Conservation (phyloP, 805 yeast species). For the Sporopachydermia quercuum region DNA sequence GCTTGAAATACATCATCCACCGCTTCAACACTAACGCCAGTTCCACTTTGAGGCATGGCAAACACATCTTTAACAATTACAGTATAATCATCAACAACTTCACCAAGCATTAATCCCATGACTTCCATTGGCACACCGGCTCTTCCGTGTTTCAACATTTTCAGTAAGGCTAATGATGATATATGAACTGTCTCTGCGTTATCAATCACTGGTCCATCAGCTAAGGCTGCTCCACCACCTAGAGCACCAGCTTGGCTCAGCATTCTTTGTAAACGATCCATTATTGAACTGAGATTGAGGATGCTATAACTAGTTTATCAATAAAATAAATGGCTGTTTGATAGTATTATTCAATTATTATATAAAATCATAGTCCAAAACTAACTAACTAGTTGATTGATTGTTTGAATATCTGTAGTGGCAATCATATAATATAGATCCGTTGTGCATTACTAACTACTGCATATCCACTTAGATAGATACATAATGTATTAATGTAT, state of each 20-base stretch:
- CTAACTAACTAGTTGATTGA: too few species aligned
- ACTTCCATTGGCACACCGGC: slow-evolving; percentile 64
- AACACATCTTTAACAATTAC: slow-evolving; percentile 95
- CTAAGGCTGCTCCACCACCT: slow-evolving; percentile 9
- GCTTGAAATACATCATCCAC: slow-evolving; percentile 98
- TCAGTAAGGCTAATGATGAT: slow-evolving; percentile 84
- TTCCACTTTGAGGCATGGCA: slow-evolving; percentile 98
- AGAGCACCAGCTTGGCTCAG: slow-evolving; percentile 26
- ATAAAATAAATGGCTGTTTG: too few species aligned
- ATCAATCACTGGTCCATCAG: slow-evolving; percentile 77
- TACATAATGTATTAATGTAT: too few species aligned
- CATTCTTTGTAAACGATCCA: slow-evolving; percentile 37
- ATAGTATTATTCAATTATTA: too few species aligned
- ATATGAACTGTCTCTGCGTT: slow-evolving; percentile 94
- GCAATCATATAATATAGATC: too few species aligned
- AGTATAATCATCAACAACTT: slow-evolving; percentile 92
- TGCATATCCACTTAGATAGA: too few species aligned
- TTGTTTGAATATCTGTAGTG: too few species aligned
- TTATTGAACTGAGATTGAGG: slow-evolving; percentile 9
- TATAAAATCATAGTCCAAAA: too few species aligned
- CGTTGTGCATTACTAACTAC: too few species aligned
- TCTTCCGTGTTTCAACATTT: slow-evolving; percentile 95
- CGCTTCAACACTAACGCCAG: slow-evolving; percentile 98
- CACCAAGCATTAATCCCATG: slow-evolving; percentile 98
- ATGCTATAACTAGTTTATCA: too few species aligned